Base-by-base conservation (phyloP, 2,329 filamentous ascomycete genomes). In the Coniochaeta sp. region DNA sequence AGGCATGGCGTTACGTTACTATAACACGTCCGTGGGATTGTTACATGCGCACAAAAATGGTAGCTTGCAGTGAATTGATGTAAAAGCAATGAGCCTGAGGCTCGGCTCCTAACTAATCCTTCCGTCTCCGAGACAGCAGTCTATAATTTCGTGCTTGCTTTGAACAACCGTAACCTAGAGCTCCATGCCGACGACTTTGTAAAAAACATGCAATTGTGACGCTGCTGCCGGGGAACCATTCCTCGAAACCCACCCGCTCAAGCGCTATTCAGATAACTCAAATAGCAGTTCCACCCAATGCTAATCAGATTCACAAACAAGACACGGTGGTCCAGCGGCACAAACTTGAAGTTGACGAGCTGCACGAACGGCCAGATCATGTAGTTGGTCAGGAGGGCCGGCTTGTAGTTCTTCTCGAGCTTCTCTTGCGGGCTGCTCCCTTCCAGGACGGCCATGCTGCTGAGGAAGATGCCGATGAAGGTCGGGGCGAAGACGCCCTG, bases 341-440 rank as follows among this genome's bases (percentile, higher is more conserved):
- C 84, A 64, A 95, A 83, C 69, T 89, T 89, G 77, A 97, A 97
- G 79, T 97, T 97, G 70, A 88, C 81, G 59, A 88, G 79, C 78
- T 97, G 93, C 60, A 96, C 91, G 64, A 81, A 79, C 3, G 93
- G 93, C 93, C 93, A 97, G 60, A 97, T 75, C 78, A 91, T 83
- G 81, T 91, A 91, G 78, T 96, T 97, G 72, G 90, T 88, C 72
- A 82, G 82, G 69, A 96, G 83, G 34, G 90, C 89, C 14, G 83
- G 80, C 65, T 76, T 74, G 76, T 92, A 97, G 62, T 83, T 89
- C 68, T 82, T 85, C 62, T 84, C 75, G 59, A 95, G 79, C 76
- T 93, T 93, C 69, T 92, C 84, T 67, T 77, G 61, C 30, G 79
- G 75, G 60, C 73, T 75, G 34, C 70, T 70, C 28, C 91, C 90